Evolutionary conservation across 129 eudicot genomes (phyloP).

Genomic region (Gnaphalium uliginosum): DNA sequence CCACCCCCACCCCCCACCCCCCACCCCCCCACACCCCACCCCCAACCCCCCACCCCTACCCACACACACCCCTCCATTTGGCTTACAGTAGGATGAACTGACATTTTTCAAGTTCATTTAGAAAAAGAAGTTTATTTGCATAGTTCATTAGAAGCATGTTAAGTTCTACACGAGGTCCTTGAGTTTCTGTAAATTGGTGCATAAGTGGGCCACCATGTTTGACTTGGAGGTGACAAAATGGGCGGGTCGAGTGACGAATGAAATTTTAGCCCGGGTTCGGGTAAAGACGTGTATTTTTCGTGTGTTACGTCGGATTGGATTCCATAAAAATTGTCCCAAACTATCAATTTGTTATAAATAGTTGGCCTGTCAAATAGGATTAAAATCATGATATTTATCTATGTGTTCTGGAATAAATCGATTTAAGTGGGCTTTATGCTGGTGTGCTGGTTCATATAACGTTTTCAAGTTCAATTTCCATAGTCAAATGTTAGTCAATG

Average conservation of each 20-base stretch:
- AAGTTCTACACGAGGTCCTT: no score
- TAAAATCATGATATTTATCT: neutral
- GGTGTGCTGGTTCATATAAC: neutral
- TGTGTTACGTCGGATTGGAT: neutral
- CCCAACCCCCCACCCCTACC: no score
- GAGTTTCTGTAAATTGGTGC: neutral
- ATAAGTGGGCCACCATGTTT: neutral
- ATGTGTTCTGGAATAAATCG: neutral
- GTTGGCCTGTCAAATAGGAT: neutral
- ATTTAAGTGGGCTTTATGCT: neutral
- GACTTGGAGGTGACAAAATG: neutral
- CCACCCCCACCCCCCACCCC: no score
- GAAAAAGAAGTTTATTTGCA: no score
- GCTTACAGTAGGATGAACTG: no score
- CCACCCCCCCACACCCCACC: no score
- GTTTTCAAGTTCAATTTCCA: neutral
- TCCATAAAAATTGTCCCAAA: neutral
- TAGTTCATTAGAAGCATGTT: no score
- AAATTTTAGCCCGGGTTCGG: neutral
- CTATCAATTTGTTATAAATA: no score
- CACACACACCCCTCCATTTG: no score
- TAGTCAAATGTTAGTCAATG: neutral
- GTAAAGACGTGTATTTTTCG: neutral
- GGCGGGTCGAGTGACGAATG: neutral
- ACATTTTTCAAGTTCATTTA: no score